phyloP scores from a whole-genome alignment of 2,329 filamentous ascomycete species.

The Xylaria sp. region DNA sequence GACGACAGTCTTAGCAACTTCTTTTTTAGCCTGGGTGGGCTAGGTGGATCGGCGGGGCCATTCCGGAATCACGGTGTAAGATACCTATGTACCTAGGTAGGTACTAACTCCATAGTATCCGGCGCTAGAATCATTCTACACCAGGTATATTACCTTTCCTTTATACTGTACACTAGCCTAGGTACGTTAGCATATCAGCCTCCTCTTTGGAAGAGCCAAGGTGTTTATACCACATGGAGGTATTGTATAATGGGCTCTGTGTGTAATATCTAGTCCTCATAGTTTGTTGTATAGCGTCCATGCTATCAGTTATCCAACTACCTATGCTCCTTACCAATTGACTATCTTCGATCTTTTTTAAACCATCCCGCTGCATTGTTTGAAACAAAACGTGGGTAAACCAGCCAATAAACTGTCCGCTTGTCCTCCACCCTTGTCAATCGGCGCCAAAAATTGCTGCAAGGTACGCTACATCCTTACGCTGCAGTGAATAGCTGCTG shows the following conservation, averaged over 20 bases:
- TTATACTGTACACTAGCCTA: no score
- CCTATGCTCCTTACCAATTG: not conserved
- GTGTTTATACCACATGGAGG: not conserved
- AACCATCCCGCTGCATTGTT: not conserved
- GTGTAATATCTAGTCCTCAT: no score
- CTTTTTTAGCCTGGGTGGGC: not conserved
- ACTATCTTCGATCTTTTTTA: not conserved
- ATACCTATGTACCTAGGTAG: no score
- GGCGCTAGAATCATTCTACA: not conserved
- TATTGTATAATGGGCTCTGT: no score
- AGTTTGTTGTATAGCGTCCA: no score
- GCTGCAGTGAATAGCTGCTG: not conserved
- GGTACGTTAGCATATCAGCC: not conserved
- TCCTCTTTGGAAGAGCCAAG: not conserved
- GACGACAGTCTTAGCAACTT: conserved; percentile 16
- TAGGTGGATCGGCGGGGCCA: not conserved
- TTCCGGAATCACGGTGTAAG: not conserved
- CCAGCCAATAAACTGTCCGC: conserved; percentile 10
- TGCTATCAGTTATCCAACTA: no score
- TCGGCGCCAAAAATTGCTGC: conserved; percentile 30
- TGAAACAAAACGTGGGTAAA: conserved; percentile 29
- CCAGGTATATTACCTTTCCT: not conserved
- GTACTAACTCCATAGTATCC: not conserved
- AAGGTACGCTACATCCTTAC: conserved; percentile 26
- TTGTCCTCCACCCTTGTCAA: not conserved